Conservation (phyloP, 2,329 filamentous ascomycete species). For the Nemania serpens region DNA sequence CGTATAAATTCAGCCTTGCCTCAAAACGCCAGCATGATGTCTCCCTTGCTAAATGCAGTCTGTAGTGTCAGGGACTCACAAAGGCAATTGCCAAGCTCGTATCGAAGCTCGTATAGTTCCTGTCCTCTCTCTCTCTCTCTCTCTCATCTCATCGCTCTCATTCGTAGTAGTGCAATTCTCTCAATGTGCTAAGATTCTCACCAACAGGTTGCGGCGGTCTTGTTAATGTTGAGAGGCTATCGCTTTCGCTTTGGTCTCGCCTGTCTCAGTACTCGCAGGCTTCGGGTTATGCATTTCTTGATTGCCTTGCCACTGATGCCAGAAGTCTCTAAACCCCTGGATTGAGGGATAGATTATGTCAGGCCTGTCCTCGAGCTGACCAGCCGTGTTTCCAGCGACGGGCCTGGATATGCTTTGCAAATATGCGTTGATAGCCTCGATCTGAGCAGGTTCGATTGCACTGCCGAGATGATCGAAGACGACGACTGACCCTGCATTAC, state of each 20-base stretch:
- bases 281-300: no score
- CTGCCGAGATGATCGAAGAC: slow-evolving; percentile 15
- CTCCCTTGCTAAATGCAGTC: no score
- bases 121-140: background rate
- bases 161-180: background rate
- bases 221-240: background rate
- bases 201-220: background rate
- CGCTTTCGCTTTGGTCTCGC: no score
- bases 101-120: no score
- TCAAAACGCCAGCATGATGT: no score
- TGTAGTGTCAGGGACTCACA: no score
- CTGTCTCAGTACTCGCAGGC: no score
- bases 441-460: slow-evolving; percentile 7
- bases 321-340: slow-evolving; percentile 15
- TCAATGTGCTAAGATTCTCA: background rate
- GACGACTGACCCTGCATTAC: slow-evolving; percentile 9
- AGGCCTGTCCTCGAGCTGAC: background rate
- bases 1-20: no score
- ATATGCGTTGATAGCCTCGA: slow-evolving; percentile 18
- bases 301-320: slow-evolving; percentile 2
- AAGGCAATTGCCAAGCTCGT: background rate
- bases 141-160: background rate
- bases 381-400: background rate
- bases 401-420: background rate
- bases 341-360: background rate